Evolutionary conservation across 306 rosid genomes (phyloP).

Genomic region (Casuarina cunninghamiana): DNA sequence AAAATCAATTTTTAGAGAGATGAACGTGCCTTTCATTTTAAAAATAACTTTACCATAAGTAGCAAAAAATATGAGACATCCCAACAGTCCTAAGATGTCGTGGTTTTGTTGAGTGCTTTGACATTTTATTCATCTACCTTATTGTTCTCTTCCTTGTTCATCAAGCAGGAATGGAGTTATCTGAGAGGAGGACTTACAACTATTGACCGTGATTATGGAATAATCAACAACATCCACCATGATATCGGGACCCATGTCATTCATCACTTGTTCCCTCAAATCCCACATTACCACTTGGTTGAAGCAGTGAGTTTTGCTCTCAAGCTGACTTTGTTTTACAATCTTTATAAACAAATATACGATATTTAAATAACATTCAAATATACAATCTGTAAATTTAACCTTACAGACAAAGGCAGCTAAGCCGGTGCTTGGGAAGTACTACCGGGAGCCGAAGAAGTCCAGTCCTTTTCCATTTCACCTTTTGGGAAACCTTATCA

Average conservation of each 20-base stretch:
- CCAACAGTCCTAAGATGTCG: too few species aligned
- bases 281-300: slow-evolving; percentile 58
- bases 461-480: slow-evolving; percentile 79
- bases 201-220: slow-evolving; percentile 86
- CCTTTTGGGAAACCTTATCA: slow-evolving; percentile 65
- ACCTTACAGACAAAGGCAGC: slow-evolving; percentile 80
- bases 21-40: too few species aligned
- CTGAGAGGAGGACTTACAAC: slow-evolving; percentile 63
- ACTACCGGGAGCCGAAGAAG: slow-evolving; percentile 73
- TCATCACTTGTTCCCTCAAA: slow-evolving; percentile 68
- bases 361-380: too few species aligned
- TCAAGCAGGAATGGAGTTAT: slow-evolving; percentile 60
- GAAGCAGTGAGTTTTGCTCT: slow-evolving; percentile 78
- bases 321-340: background rate
- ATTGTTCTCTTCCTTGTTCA: slow-evolving; percentile 12
- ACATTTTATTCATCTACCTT: background rate
- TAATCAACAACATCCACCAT: slow-evolving; percentile 60
- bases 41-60: too few species aligned
- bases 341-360: background rate
- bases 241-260: slow-evolving; percentile 64
- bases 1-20: too few species aligned
- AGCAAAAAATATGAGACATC: too few species aligned
- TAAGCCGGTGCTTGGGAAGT: slow-evolving; percentile 74
- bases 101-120: background rate
- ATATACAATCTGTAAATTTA: background rate